Conservation (phyloP, 73 alveolate genomes). For the Symbiodinium pilosum region DNA sequence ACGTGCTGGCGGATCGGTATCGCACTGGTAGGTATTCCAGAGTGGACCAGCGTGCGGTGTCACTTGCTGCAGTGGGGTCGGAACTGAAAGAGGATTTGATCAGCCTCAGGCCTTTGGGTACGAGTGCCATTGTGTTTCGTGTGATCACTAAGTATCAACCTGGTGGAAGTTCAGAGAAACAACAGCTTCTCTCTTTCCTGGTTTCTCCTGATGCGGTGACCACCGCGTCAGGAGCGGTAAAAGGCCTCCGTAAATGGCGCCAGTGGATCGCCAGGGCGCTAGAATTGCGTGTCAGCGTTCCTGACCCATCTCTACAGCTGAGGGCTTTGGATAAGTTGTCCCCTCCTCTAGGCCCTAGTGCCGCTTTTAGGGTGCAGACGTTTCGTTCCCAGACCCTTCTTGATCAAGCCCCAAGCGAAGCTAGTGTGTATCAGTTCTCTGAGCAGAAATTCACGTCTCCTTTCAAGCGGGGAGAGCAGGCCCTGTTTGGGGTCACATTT, state of each 20-base stretch:
- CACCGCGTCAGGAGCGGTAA: not conserved
- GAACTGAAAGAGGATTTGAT: not conserved
- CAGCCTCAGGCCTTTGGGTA: not conserved
- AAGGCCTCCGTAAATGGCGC: not conserved
- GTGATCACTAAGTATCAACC: not conserved
- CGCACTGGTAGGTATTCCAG: not conserved
- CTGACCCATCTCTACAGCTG: not conserved
- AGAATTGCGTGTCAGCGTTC: not conserved
- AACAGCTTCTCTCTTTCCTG: not conserved
- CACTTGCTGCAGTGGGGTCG: not conserved
- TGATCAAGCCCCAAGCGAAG: not conserved
- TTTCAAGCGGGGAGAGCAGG: too few relatives aligned
- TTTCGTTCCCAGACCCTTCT: not conserved
- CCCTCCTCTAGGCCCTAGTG: not conserved
- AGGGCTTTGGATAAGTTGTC: not conserved
- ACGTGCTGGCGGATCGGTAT: not conserved
- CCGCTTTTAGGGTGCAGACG: not conserved
- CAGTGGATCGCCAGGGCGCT: not conserved
- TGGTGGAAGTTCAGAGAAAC: not conserved
- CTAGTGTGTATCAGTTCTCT: not conserved
- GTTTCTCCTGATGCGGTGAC: not conserved
- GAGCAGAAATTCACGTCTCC: not conserved
- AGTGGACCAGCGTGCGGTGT: not conserved
- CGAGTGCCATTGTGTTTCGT: not conserved
- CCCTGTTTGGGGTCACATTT: too few relatives aligned